Percentiles rank a stretch among this genome's conserved stretches.
These are phyloP conservation scores for Fusarium pilosicola DNA, from an alignment of 2,329 filamentous ascomycete genomes.

Conservation along the genomic window DNA sequence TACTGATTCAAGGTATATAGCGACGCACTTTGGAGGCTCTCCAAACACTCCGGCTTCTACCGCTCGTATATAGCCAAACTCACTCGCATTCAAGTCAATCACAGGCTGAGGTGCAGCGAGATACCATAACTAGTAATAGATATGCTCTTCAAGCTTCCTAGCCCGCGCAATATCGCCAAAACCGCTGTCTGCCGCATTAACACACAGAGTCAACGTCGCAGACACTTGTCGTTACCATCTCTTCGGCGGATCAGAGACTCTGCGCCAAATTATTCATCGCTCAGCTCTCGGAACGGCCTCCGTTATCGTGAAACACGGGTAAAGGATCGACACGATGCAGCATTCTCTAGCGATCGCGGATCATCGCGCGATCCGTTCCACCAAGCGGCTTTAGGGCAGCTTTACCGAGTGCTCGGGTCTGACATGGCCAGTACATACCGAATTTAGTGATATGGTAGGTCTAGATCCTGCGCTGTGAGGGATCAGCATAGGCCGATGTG, in stretches of 20 bases:
- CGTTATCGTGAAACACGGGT: not conserved
- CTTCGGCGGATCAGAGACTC: rapidly evolving
- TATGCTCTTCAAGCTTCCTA: not conserved
- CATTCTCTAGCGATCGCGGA: not conserved
- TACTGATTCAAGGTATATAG: not conserved
- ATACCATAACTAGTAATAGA: rapidly evolving
- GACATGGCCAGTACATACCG: not conserved
- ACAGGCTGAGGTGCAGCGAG: rapidly evolving
- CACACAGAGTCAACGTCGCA: too few species aligned
- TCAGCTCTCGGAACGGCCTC: not conserved
- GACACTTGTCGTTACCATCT: not conserved
- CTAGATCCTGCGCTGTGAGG: not conserved
- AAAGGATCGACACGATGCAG: not conserved
- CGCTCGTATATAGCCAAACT: rapidly evolving
- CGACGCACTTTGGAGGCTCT: not conserved
- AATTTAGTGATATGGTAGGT: not conserved
- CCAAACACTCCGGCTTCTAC: not conserved
- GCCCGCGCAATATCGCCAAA: rapidly evolving
- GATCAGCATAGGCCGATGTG: not conserved
- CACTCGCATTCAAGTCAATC: rapidly evolving
- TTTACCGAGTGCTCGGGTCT: not conserved
- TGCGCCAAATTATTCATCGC: too few species aligned
- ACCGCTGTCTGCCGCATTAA: not conserved
- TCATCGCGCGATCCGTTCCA: not conserved
- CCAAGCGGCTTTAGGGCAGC: not conserved